These are phyloP conservation scores for Botrytis squamosa DNA, from an alignment of 2,329 filamentous ascomycete species.

Conservation along the genomic window DNA sequence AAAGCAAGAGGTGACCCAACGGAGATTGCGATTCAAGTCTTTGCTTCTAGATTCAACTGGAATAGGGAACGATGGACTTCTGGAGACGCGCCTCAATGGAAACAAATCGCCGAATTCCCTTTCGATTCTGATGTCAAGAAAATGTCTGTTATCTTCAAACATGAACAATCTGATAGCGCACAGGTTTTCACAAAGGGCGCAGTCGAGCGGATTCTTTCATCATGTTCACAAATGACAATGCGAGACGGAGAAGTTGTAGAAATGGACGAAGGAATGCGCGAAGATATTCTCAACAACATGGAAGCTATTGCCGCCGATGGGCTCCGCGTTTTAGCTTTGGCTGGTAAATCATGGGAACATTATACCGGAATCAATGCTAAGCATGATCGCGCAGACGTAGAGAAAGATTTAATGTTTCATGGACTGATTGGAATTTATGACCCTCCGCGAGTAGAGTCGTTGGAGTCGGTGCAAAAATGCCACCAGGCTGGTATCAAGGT, in stretches of 20 bases:
- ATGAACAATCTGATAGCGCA: slow-evolving; percentile 39
- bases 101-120: slow-evolving; percentile 64
- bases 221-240: slow-evolving; percentile 53
- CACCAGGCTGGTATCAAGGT: slow-evolving; percentile 68
- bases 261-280: slow-evolving; percentile 53
- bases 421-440: slow-evolving; percentile 64
- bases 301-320: slow-evolving; percentile 64
- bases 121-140: slow-evolving; percentile 75
- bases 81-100: slow-evolving; percentile 52
- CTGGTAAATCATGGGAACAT: slow-evolving; percentile 44
- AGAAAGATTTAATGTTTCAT: slow-evolving; percentile 67
- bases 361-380: slow-evolving; percentile 37
- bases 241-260: slow-evolving; percentile 45
- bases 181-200: slow-evolving; percentile 65
- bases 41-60: slow-evolving; percentile 66
- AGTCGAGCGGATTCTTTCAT: slow-evolving; percentile 65
- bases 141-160: slow-evolving; percentile 68
- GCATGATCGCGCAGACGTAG: slow-evolving; percentile 60
- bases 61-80: slow-evolving; percentile 53
- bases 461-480: slow-evolving; percentile 56
- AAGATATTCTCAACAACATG: slow-evolving; percentile 65
- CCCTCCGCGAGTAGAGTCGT: slow-evolving; percentile 57
- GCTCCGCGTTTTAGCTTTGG: slow-evolving; percentile 67
- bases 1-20: slow-evolving; percentile 65
- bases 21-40: slow-evolving; percentile 74